These are phyloP conservation scores for Ogataea ganodermae DNA, from an alignment of 805 yeast species.

Conservation along the genomic window DNA sequence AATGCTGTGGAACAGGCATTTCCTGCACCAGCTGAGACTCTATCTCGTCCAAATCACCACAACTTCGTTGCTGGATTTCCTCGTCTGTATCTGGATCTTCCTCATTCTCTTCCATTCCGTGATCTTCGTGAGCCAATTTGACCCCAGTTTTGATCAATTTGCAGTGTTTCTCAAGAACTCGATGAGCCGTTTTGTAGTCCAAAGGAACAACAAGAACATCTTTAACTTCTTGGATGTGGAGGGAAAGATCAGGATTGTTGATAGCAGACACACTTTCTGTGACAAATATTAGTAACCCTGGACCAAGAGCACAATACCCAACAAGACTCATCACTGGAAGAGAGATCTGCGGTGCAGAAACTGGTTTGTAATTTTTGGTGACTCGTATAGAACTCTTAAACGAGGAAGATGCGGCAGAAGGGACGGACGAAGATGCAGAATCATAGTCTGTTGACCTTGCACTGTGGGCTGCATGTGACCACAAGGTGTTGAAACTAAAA, in stretches of 20 bases:
- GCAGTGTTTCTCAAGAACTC: constrained; percentile 1
- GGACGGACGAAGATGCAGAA: neutral
- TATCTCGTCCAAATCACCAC: constrained; percentile 3
- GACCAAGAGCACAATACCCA: constrained; percentile 18
- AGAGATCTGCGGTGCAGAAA: neutral
- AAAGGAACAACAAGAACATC: constrained; percentile 25
- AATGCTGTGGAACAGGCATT: neutral
- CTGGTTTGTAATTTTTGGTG: neutral
- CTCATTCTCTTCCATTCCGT: constrained; percentile 8
- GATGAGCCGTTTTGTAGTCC: constrained; percentile 13
- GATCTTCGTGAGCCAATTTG: constrained; percentile 3
- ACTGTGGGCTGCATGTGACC: neutral
- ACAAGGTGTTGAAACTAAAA: neutral
- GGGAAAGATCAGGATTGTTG: neutral
- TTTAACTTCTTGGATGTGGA: constrained; percentile 15
- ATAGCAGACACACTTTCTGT: constrained; percentile 10
- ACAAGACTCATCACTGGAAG: constrained; percentile 8
- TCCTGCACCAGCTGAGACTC: constrained; percentile 10
- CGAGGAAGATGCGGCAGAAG: neutral
- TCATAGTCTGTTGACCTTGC: neutral
- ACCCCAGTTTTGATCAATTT: neutral
- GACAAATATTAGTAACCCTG: constrained; percentile 24
- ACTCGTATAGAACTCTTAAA: neutral
- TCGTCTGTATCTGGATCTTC: constrained; percentile 4
- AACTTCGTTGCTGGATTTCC: neutral